A percentile compares a stretch with the other conserved stretches of the same genome.
Conservation (phyloP, 805 yeast species). For the Suhomyces canberraensis region DNA sequence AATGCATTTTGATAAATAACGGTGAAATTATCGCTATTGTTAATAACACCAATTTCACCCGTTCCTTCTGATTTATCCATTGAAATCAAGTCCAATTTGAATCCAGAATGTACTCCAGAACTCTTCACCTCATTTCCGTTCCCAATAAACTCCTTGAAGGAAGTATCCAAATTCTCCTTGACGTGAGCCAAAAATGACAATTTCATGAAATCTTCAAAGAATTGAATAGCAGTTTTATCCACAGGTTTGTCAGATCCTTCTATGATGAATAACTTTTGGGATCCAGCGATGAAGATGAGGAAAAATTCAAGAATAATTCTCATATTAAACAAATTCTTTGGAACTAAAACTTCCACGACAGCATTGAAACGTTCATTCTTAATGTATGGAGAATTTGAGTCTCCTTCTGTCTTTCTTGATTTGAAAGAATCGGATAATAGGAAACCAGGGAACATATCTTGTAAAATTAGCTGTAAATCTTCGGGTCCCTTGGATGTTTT, state of each 20-base stretch:
- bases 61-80: conserved; percentile 20
- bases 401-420: conserved; percentile 8
- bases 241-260: neutral
- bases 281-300: conserved; percentile 61
- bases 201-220: conserved; percentile 65
- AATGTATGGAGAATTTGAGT: conserved; percentile 44
- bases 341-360: conserved; percentile 62
- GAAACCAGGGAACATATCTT: conserved; percentile 72
- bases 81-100: conserved; percentile 29
- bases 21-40: neutral
- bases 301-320: conserved; percentile 72
- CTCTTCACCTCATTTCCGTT: conserved; percentile 1
- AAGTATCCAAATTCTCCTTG: conserved; percentile 49
- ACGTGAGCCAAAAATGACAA: conserved; percentile 62
- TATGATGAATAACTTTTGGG: conserved; percentile 31
- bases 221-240: conserved; percentile 27
- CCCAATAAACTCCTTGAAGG: conserved; percentile 46
- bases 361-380: conserved; percentile 55
- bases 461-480: conserved; percentile 37
- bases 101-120: conserved; percentile 8
- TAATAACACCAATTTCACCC: neutral
- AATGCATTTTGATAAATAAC: conserved; percentile 42
- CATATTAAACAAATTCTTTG: conserved; percentile 75
- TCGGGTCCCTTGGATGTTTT: conserved; percentile 24
- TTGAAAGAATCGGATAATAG: conserved; percentile 23